These are phyloP conservation scores for Castanea crenata DNA, from an alignment of 306 rosid species.

Conservation along the genomic window DNA sequence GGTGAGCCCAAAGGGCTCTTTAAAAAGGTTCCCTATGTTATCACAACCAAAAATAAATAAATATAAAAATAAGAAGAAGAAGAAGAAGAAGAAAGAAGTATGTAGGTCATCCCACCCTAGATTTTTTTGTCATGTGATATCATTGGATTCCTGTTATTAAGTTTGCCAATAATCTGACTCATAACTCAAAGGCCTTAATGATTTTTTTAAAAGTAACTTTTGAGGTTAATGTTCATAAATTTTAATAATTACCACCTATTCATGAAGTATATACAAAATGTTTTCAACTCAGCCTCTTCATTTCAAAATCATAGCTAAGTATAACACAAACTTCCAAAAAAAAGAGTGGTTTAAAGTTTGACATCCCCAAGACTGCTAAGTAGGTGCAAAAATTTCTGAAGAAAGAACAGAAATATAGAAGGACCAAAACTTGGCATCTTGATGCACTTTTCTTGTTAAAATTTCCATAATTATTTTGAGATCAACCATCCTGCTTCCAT, in stretches of 20 bases:
- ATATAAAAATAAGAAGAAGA: too few relatives aligned
- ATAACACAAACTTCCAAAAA: background rate
- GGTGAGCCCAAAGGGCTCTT: too few relatives aligned
- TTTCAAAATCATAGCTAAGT: background rate
- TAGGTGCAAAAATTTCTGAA: background rate
- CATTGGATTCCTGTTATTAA: background rate
- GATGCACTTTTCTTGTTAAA: background rate
- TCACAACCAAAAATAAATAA: too few relatives aligned
- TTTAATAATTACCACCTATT: background rate
- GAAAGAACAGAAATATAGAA: too few relatives aligned
- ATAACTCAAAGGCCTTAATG: background rate
- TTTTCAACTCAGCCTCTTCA: conserved; percentile 13
- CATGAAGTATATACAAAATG: background rate
- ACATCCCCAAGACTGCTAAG: background rate
- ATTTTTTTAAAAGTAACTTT: background rate
- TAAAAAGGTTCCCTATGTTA: too few relatives aligned
- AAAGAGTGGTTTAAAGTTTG: background rate
- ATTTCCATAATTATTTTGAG: background rate
- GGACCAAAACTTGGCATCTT: background rate
- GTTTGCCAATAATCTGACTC: background rate
- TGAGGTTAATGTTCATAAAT: conserved; percentile 1
- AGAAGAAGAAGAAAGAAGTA: background rate
- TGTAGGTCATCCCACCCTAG: conserved; percentile 1
- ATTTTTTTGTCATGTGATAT: background rate
- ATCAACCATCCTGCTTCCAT: background rate